Evolutionary conservation across 495 filamentous ascomycete genomes (phyloP).

Genomic region (Rostrohypoxylon terebratum): DNA sequence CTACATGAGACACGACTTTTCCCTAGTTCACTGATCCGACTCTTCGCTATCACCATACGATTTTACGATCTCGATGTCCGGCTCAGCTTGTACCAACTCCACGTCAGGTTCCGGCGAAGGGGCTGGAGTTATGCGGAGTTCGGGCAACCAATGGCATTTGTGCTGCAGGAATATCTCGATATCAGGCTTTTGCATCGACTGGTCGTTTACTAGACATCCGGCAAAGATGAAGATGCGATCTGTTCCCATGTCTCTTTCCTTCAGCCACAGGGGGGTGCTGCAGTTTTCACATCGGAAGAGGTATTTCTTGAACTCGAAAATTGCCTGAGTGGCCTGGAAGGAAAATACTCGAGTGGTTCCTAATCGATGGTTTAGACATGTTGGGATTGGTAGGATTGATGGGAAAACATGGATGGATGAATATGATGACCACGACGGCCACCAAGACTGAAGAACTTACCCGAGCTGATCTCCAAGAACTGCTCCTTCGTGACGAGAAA

Average conservation of each 20-base stretch:
- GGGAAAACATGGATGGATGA: not conserved
- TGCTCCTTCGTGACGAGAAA: constrained; percentile 2
- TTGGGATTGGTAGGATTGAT: not conserved
- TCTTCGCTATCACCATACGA: not conserved
- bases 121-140: not conserved
- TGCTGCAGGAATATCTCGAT: not conserved
- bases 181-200: constrained; percentile 14
- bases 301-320: not conserved
- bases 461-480: not conserved
- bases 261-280: constrained; percentile 1
- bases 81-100: not conserved
- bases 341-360: not conserved
- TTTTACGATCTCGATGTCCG: not conserved
- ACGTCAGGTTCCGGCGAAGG: not conserved
- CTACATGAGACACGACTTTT: not conserved
- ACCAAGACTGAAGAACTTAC: constrained; percentile 7
- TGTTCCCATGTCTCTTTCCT: not conserved
- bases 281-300: constrained; percentile 15
- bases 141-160: constrained; percentile 11
- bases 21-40: not conserved
- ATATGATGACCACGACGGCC: not conserved
- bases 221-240: constrained; percentile 15
- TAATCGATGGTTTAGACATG: not conserved
- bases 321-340: not conserved
- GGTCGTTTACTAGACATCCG: constrained; percentile 2